These are phyloP conservation scores for Diaporthe ampelina DNA, from an alignment of 2,329 filamentous ascomycete genomes.

Conservation along the genomic window DNA sequence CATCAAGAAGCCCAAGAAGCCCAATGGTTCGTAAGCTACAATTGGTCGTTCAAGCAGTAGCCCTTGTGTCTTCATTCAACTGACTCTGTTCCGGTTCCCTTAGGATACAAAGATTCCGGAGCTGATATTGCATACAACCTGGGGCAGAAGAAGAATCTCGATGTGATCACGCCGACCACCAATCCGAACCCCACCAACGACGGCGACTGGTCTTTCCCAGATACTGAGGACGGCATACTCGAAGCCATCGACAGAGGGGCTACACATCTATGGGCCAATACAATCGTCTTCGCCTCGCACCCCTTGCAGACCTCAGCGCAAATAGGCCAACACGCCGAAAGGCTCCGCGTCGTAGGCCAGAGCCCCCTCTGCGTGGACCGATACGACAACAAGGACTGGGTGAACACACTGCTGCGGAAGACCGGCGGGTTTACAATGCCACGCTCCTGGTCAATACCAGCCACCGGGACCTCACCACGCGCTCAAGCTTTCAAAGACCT, in stretches of 20 bases:
- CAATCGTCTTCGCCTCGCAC: constrained; percentile 4
- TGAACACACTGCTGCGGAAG: constrained; percentile 58
- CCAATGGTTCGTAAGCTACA: constrained; percentile 51
- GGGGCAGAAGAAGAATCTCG: not conserved
- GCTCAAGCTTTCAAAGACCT: not conserved
- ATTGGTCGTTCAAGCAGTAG: not conserved
- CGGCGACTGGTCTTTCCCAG: not conserved
- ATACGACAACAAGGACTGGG: constrained; percentile 64
- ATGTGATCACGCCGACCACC: not conserved
- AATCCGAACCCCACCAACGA: not conserved
- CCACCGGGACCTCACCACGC: too few species aligned
- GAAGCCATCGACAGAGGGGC: constrained; percentile 5
- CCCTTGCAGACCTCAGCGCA: not conserved
- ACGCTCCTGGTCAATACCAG: constrained; percentile 50
- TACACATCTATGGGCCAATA: constrained; percentile 16
- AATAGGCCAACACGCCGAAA: constrained; percentile 1
- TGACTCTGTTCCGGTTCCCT: not conserved
- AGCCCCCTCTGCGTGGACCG: constrained; percentile 60
- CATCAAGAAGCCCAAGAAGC: constrained; percentile 63
- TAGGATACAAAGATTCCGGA: constrained; percentile 19
- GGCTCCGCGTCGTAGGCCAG: constrained; percentile 59
- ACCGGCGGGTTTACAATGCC: constrained; percentile 57
- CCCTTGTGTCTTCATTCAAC: not conserved
- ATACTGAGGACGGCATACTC: constrained; percentile 12
- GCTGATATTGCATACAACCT: constrained; percentile 22